A percentile compares a stretch with the other conserved stretches of the same genome.
Conservation (phyloP, 2,329 filamentous ascomycete genomes). For the Sordariomycetes sp. region DNA sequence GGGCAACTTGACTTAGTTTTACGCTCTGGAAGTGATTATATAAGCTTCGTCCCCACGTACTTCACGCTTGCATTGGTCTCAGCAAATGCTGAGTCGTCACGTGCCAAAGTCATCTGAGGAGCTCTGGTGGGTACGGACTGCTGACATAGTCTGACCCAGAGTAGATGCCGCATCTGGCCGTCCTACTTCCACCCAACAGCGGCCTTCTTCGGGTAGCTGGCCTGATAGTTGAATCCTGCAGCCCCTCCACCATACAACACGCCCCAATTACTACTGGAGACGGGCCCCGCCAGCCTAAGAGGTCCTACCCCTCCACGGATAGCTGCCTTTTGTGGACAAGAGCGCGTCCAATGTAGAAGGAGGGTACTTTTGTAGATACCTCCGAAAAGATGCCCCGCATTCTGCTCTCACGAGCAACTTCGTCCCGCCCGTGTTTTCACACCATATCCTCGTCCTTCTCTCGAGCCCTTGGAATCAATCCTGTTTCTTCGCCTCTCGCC, state of each 20-base stretch:
- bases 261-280: not conserved
- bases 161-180: not conserved
- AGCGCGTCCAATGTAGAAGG: not conserved
- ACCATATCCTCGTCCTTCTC: conserved; percentile 4
- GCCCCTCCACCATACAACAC: not conserved
- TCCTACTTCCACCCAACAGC: not conserved
- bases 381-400: conserved; percentile 5
- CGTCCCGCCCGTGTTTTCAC: conserved; percentile 4
- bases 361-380: conserved; percentile 4
- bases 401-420: not conserved
- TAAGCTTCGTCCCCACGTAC: too few relatives aligned
- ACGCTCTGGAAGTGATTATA: too few relatives aligned
- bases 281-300: not conserved
- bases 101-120: not conserved
- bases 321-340: not conserved
- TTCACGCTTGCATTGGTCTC: too few relatives aligned
- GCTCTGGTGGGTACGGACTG: not conserved
- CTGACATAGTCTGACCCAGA: not conserved
- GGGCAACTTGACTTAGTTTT: too few relatives aligned
- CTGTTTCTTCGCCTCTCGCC: not conserved
- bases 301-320: not conserved
- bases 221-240: not conserved
- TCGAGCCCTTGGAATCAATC: not conserved
- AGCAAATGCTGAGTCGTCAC: not conserved
- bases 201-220: not conserved